phyloP scores from a whole-genome alignment of 176 grass and related monocot genomes.

The Ensete glaucum region DNA sequence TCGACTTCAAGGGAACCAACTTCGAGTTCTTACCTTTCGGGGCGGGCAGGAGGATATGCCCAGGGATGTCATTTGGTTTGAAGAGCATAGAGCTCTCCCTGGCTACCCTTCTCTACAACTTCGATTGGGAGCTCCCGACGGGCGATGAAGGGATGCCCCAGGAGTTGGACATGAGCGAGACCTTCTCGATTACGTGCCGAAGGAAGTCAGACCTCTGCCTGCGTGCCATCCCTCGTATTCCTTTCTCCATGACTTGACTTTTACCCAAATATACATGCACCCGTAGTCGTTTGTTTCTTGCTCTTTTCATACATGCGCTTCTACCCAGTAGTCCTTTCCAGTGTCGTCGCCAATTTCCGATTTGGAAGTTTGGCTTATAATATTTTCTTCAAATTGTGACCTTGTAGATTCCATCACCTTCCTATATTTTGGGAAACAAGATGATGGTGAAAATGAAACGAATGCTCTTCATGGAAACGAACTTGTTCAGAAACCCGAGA shows the following conservation, averaged over 20 bases:
- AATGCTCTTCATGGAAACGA: no score
- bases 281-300: no score
- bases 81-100: slow-evolving; percentile 15
- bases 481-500: no score
- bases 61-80: slow-evolving; percentile 20
- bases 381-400: no score
- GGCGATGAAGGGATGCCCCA: no score
- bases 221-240: background rate
- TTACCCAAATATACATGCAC: background rate
- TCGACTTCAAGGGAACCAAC: slow-evolving; percentile 15
- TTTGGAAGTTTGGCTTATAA: no score
- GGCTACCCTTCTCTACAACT: slow-evolving; percentile 14
- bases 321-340: no score
- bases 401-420: no score
- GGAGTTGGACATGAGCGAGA: background rate
- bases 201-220: background rate
- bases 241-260: background rate
- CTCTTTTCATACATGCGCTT: no score
- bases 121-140: slow-evolving; percentile 10
- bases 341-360: no score
- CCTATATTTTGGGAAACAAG: no score
- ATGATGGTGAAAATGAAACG: no score
- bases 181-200: background rate
- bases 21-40: slow-evolving; percentile 33
- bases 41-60: slow-evolving; percentile 18